Evolutionary conservation across 2,329 filamentous ascomycete species (phyloP), one percentile per base, ranked within the genome.

Genomic region (Sporothrix humicola): DNA sequence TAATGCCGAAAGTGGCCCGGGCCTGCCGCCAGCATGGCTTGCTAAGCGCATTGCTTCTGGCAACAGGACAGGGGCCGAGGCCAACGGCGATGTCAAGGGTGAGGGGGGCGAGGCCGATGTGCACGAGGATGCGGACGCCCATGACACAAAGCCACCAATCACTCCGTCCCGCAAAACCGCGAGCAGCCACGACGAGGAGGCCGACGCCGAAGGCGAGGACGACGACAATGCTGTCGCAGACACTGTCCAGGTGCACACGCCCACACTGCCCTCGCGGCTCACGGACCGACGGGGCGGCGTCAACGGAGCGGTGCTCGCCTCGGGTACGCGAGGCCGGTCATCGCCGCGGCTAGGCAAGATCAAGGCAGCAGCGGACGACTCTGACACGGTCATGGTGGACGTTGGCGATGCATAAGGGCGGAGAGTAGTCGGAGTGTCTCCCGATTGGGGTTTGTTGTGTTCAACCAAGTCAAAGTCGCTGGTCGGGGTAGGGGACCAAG

Each of bases 1-100:
- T 0, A 91, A 91, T 75, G 89, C 89, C 0, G 87, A 88, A 48
- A 91, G 89, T 77, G 89, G 89, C 0, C 89, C 89, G 2, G 89
- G 89, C 1, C 81, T 91, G 20, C 89, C 89, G 0, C 89, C 89
- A 2, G 85, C 84, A 0, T 90, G 88, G 88, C 37, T 84, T 12
- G 78, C 78, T 20, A 82, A 83, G 66, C 77, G 52, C 76, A 79
- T 71, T 15, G 68, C 70, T 0, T 52, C 46, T 2, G 37, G 26
- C 1, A 71, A 15, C 12, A 68, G 37, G 26, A 23, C 31, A 3
- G 73, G 13, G n/a, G 63, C 48, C 48, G 65, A 15, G 48, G 17
- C 23, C 20, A 54, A 66, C 13, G 59, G 48, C 23, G 66, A n/a
- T 3, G 17, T 6, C 37, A 54, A 69, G 46, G 37, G 42, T 7